Evolutionary conservation across 2,329 filamentous ascomycete genomes (phyloP), one percentile per base, ranked within the genome.

Genomic region (Didymella segeticola): DNA sequence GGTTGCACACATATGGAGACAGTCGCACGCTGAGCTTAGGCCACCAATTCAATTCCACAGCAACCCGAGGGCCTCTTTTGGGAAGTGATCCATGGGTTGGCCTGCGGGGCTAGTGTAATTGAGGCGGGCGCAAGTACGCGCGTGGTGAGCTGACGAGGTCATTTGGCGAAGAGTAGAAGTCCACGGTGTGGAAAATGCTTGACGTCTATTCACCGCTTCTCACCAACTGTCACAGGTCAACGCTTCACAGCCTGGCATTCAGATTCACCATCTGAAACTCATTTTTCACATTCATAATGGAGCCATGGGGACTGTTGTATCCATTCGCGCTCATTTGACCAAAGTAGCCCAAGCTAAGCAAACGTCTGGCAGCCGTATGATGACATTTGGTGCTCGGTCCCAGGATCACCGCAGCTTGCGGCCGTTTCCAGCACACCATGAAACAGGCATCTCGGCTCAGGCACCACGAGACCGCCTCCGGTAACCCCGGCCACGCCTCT

Each of bases 41-140:
- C 61, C 57, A 61, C 49, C 54, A 59, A 58, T 36, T n/a, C n/a
- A n/a, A 56, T 56, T 31, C 46, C 50, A 46, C 46, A 39, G 46
- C 46, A 50, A 49, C 34, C 56, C 51, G 45, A 39, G 31, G 37
- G 47, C 59, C 50, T 58, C 53, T n/a, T n/a, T n/a, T n/a, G n/a
- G 46, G 49, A 43, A 42, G 25, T 43, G 43, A 46, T 30, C 47
- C 60, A 60, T 57, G 63, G 61, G 55, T 45, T 47, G 43, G 61
- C 61, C 56, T 63, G 63, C 51, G 47, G 47, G 47, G 46, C 55
- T 65, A 65, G 60, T 53, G 53, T 36, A 31, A 37, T 43, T n/a
- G 31, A 33, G 22, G 25, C 23, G 25, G 20, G 22, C 19, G 38
- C 17, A 25, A 41, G 14, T 48, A 38, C 38, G 45, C 38, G 45